Conservation (phyloP, 495 filamentous ascomycete species). For the Neurospora pannonica region DNA sequence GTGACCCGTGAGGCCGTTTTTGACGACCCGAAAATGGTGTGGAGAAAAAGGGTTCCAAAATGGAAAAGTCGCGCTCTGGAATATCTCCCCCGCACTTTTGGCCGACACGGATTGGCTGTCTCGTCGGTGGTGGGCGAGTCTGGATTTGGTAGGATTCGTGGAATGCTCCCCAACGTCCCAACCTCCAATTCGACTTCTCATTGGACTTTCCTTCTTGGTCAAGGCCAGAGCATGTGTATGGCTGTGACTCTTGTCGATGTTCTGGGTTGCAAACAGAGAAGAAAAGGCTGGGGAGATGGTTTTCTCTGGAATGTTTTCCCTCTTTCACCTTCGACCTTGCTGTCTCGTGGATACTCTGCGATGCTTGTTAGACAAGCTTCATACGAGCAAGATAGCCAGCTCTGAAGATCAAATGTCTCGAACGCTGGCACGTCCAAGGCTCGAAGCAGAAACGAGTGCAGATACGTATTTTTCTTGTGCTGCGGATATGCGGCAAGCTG, state of each 20-base stretch:
- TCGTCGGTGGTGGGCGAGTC: background rate
- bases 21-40: background rate
- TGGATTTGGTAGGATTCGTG: background rate
- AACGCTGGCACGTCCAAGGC: background rate
- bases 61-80: background rate
- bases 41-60: background rate
- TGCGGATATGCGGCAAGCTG: background rate
- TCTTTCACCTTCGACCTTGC: background rate
- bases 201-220: background rate
- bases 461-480: background rate
- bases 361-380: background rate
- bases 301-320: background rate
- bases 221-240: background rate
- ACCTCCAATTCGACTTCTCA: background rate
- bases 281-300: no score
- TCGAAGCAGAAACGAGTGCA: background rate
- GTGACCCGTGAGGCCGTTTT: background rate
- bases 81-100: background rate
- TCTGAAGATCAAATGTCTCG: background rate
- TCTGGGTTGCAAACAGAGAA: background rate
- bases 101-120: background rate
- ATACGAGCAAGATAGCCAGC: background rate
- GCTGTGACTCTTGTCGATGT: background rate
- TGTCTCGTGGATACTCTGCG: background rate
- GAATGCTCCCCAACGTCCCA: background rate